A percentile compares a stretch with the other conserved stretches of the same genome.
These are phyloP conservation scores for Jatropha curcas DNA, from an alignment of 345 rosid species.

Conservation along the genomic window DNA sequence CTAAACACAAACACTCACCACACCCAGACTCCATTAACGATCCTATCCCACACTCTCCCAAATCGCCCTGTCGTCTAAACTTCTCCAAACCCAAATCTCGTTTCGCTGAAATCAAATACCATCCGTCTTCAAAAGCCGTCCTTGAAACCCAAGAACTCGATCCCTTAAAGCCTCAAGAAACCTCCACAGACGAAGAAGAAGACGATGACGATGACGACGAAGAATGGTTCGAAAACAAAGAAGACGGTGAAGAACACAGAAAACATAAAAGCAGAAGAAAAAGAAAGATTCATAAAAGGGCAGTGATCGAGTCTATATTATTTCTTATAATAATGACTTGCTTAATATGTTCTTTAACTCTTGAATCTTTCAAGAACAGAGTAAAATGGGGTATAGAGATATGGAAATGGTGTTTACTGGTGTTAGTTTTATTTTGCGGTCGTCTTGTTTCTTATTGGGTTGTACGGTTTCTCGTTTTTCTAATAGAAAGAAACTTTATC, in stretches of 20 bases:
- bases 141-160: conserved; percentile 13
- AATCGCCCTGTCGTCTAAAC: conserved; percentile 34
- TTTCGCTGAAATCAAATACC: conserved; percentile 33
- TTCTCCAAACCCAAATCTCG: conserved; percentile 56
- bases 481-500: conserved; percentile 44
- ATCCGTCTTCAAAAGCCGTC: conserved; percentile 16
- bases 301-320: conserved; percentile 34
- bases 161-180: conserved; percentile 2
- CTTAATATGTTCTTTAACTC: conserved; percentile 37
- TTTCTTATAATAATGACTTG: conserved; percentile 39
- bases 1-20: conserved; percentile 7
- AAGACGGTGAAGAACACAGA: background rate
- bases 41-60: conserved; percentile 11
- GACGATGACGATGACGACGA: conserved; percentile 40
- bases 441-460: conserved; percentile 42
- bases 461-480: conserved; percentile 30
- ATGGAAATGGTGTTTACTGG: conserved; percentile 60
- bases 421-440: conserved; percentile 43
- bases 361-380: conserved; percentile 18
- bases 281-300: conserved; percentile 30
- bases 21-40: background rate
- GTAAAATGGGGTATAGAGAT: conserved; percentile 31
- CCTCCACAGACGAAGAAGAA: conserved; percentile 6
- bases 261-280: conserved; percentile 13
- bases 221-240: conserved; percentile 25